A percentile compares a stretch with the other conserved stretches of the same genome.
phyloP scores from a whole-genome alignment of 2,329 filamentous ascomycete species.

The Corynespora cassiicola region DNA sequence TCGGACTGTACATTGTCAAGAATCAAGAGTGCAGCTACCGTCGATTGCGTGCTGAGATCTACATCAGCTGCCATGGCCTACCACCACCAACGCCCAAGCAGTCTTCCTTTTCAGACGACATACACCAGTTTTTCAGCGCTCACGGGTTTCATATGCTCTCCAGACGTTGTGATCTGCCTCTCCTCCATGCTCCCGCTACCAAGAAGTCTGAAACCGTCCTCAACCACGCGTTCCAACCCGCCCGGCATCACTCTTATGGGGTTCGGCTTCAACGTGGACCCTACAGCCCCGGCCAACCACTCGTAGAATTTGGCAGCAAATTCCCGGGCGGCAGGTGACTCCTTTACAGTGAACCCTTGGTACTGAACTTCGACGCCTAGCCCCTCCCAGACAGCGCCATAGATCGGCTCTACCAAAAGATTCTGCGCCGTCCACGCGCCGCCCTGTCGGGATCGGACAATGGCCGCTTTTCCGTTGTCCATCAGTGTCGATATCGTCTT shows the following conservation, averaged over 20 bases:
- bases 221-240: conserved; percentile 24
- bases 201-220: conserved; percentile 29
- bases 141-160: conserved; percentile 47
- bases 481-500: conserved; percentile 33
- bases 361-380: conserved; percentile 51
- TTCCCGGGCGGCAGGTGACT: conserved; percentile 17
- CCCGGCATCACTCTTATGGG: conserved; percentile 35
- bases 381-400: conserved; percentile 53
- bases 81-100: too few species aligned
- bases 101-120: conserved; percentile 11
- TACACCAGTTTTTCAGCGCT: conserved; percentile 50
- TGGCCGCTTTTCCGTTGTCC: conserved; percentile 29
- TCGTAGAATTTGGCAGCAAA: conserved; percentile 46
- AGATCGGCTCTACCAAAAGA: conserved; percentile 41
- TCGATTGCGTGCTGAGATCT: too few species aligned
- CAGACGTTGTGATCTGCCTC: conserved; percentile 20
- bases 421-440: conserved; percentile 34
- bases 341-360: conserved; percentile 32
- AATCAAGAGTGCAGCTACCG: too few species aligned
- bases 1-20: too few species aligned
- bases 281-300: conserved; percentile 34
- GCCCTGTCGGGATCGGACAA: conserved; percentile 37
- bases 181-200: conserved; percentile 29
- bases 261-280: conserved; percentile 29
- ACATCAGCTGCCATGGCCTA: too few species aligned